phyloP scores from a whole-genome alignment of 2,329 filamentous ascomycete genomes.

The Fusarium foetens region DNA sequence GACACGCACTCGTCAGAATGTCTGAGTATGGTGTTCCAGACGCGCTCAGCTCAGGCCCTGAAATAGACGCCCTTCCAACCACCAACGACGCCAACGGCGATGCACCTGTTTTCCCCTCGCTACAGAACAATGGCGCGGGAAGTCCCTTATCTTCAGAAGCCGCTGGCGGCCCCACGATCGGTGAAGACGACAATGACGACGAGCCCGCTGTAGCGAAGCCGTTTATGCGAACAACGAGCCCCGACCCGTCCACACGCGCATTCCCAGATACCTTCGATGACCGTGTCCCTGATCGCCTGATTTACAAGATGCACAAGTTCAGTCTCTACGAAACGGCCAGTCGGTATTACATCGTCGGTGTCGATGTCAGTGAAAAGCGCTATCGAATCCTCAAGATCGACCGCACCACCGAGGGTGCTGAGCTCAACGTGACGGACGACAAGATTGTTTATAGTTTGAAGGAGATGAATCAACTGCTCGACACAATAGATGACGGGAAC shows the following conservation, averaged over 20 bases:
- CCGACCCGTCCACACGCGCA: conserved; percentile 52
- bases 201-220: conserved; percentile 67
- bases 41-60: conserved; percentile 31
- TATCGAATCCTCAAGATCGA: conserved; percentile 97
- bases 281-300: conserved; percentile 50
- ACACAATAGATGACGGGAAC: conserved; percentile 95
- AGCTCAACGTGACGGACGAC: conserved; percentile 89
- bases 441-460: conserved; percentile 92
- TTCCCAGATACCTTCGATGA: conserved; percentile 48
- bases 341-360: conserved; percentile 93
- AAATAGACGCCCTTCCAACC: conserved; percentile 28
- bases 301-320: conserved; percentile 90
- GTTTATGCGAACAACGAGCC: conserved; percentile 66
- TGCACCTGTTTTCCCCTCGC: conserved; percentile 49
- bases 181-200: conserved; percentile 66
- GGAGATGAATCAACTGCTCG: conserved; percentile 92
- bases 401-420: conserved; percentile 79
- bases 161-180: conserved; percentile 35
- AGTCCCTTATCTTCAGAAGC: conserved; percentile 43
- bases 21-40: conserved; percentile 42
- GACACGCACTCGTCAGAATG: conserved; percentile 31
- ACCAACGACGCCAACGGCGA: conserved; percentile 32
- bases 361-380: conserved; percentile 86
- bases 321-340: conserved; percentile 96
- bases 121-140: conserved; percentile 51